Evolutionary conservation across 768 basidiomycete species (phyloP).

Genomic region (Dioszegia hungarica): DNA sequence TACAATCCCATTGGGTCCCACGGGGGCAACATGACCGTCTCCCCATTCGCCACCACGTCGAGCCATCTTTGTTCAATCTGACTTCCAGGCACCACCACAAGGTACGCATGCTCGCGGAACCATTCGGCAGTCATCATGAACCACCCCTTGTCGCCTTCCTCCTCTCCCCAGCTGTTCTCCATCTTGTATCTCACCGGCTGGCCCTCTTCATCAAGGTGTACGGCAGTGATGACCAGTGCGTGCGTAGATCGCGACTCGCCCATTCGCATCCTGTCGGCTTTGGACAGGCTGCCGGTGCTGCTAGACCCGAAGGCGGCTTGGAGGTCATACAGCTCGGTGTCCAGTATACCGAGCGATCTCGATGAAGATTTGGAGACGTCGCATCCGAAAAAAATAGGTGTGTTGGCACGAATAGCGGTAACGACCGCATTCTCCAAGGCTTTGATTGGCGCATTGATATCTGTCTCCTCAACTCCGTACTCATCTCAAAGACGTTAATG

Average conservation of each 20-base stretch:
- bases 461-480: conserved; percentile 52
- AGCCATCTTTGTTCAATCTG: conserved; percentile 75
- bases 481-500: no score
- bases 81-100: conserved; percentile 73
- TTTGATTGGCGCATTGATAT: conserved; percentile 80
- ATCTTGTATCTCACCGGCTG: conserved; percentile 84
- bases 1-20: conserved; percentile 83
- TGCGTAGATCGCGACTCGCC: conserved; percentile 84
- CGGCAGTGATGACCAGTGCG: conserved; percentile 79
- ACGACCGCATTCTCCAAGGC: conserved; percentile 77
- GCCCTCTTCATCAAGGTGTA: conserved; percentile 72
- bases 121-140: conserved; percentile 82
- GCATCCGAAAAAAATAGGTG: conserved; percentile 91
- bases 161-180: conserved; percentile 90
- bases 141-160: conserved; percentile 69
- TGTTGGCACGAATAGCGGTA: conserved; percentile 77
- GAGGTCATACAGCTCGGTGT: conserved; percentile 72
- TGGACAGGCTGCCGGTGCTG: conserved; percentile 68
- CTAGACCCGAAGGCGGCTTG: conserved; percentile 81
- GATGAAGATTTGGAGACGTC: conserved; percentile 87
- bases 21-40: conserved; percentile 65
- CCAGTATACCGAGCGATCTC: conserved; percentile 71
- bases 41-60: conserved; percentile 66
- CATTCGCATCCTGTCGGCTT: conserved; percentile 75
- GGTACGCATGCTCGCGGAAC: conserved; percentile 91